Evolutionary conservation across 192 early-diverging fungal genomes (phyloP).

Genomic region (Bifiguratus adelaidae): DNA sequence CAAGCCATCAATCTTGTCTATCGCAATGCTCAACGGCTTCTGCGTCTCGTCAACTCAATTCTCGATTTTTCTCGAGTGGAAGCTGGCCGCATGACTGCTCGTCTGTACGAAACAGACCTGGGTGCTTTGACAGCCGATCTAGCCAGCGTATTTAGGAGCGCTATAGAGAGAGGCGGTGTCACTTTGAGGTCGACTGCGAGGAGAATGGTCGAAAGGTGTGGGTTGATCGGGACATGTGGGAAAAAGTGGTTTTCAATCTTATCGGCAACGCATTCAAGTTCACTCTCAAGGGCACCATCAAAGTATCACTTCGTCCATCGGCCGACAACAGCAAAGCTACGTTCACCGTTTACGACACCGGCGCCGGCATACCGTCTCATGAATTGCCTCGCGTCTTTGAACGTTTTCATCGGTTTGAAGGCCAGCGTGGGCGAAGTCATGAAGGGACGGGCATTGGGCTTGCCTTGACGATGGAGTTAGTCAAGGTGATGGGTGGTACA

Average conservation of each 20-base stretch:
- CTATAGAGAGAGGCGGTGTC: too few species aligned
- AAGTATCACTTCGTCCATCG: too few species aligned
- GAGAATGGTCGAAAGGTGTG: too few species aligned
- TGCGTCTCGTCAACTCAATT: constrained; percentile 43
- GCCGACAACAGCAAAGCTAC: too few species aligned
- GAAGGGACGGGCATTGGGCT: constrained; percentile 54
- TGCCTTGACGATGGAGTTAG: constrained; percentile 38
- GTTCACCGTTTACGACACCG: constrained; percentile 22
- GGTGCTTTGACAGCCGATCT: too few species aligned
- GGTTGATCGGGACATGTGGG: constrained; percentile 51
- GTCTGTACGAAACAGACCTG: too few species aligned
- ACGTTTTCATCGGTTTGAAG: constrained; percentile 48
- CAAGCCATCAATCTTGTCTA: constrained; percentile 34
- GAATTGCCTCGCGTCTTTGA: constrained; percentile 39
- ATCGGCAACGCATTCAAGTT: constrained; percentile 35
- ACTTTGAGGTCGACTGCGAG: too few species aligned
- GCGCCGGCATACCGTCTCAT: constrained; percentile 38
- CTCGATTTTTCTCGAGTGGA: constrained; percentile 44
- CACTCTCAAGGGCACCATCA: background rate
- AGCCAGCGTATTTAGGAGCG: too few species aligned
- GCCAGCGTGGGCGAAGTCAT: constrained; percentile 33
- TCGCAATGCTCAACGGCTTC: constrained; percentile 34
- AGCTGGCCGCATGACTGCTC: constrained; percentile 37
- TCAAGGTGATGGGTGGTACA: constrained; percentile 35
- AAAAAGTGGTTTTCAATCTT: constrained; percentile 50